phyloP scores from a whole-genome alignment of 768 basidiomycete genomes.

The Paxillus involutus region DNA sequence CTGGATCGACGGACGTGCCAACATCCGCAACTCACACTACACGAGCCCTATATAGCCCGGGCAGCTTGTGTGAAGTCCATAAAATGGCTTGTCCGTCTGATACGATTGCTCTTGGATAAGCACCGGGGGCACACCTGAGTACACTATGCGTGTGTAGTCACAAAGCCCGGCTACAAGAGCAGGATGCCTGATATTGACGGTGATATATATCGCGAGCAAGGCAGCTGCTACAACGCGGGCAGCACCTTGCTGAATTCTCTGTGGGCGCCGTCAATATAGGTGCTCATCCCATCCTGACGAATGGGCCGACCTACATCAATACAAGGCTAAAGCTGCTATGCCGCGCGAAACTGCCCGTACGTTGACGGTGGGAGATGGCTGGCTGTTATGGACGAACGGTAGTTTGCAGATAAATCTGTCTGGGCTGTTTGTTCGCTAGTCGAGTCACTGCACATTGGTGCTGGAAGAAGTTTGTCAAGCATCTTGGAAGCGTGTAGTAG shows the following conservation, averaged over 20 bases:
- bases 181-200: conserved; percentile 13
- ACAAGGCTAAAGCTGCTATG: background rate
- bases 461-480: too few species aligned
- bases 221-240: conserved; percentile 1
- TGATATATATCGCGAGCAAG: conserved; percentile 10
- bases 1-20: too few species aligned
- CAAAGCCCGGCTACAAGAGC: conserved; percentile 22
- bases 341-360: conserved; percentile 16
- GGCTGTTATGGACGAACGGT: background rate
- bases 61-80: background rate
- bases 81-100: conserved; percentile 5
- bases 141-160: conserved; percentile 32
- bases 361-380: conserved; percentile 1
- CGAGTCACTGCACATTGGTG: too few species aligned
- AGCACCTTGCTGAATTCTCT: conserved; percentile 7
- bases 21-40: too few species aligned
- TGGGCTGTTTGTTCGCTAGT: too few species aligned
- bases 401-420: too few species aligned
- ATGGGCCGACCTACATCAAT: background rate
- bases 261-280: background rate
- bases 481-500: too few species aligned
- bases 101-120: conserved; percentile 18
- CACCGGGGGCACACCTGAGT: conserved; percentile 20
- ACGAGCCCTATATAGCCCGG: too few species aligned
- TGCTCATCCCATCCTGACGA: background rate